Conservation (phyloP, 306 rosid genomes). For the Hippophae tibetana region DNA sequence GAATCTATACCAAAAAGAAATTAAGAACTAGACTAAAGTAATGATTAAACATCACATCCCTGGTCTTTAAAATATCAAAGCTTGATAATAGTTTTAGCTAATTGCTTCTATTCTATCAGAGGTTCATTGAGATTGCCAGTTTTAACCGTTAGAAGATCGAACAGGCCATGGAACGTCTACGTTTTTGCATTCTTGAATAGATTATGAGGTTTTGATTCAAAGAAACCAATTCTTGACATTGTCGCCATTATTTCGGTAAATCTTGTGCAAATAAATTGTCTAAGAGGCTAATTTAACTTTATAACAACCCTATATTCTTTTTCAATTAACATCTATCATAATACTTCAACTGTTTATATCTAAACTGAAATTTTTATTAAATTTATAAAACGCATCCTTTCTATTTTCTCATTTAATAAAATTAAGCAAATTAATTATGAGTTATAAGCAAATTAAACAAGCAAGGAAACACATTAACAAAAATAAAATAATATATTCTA, state of each 20-base stretch:
- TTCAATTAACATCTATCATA: no score
- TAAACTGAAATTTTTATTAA: no score
- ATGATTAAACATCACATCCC: no score
- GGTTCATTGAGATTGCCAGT: slow-evolving; percentile 23
- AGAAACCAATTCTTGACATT: slow-evolving; percentile 69
- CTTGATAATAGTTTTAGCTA: slow-evolving; percentile 1
- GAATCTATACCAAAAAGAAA: slow-evolving; percentile 35
- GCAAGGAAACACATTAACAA: no score
- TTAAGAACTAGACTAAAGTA: neutral
- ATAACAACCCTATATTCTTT: no score
- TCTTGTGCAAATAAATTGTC: slow-evolving; percentile 28
- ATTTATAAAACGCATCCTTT: no score
- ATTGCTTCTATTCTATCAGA: slow-evolving; percentile 38
- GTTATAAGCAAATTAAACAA: no score
- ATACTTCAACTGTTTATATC: no score
- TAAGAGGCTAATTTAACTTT: no score
- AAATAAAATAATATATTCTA: no score
- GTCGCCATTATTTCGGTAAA: slow-evolving; percentile 79
- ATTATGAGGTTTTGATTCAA: slow-evolving; percentile 46
- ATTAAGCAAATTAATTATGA: no score
- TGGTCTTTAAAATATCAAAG: slow-evolving; percentile 58
- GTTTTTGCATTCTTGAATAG: slow-evolving; percentile 42
- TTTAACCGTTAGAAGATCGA: slow-evolving; percentile 48
- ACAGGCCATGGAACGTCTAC: slow-evolving; percentile 45
- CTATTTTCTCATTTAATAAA: no score